Conservation (phyloP, 2,329 filamentous ascomycete genomes). For the Sordariomycetes sp. region DNA sequence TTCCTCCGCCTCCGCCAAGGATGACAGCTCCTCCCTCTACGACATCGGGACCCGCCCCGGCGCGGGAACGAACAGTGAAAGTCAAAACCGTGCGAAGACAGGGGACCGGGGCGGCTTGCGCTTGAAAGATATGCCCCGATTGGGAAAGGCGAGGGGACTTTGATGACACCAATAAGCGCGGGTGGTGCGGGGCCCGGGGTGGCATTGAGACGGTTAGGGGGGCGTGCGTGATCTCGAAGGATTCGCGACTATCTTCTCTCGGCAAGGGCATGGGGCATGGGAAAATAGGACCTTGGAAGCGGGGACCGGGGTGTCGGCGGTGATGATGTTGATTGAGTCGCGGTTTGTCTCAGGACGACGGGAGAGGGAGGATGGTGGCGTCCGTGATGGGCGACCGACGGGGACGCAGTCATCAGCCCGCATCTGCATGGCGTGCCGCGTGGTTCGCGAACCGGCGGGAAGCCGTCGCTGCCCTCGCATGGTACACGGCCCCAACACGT, state of each 20-base stretch:
- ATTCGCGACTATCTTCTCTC: background rate
- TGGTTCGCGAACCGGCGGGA: background rate
- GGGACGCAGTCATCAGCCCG: too few species aligned
- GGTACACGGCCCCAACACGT: background rate
- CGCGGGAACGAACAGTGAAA: too few species aligned
- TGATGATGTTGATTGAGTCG: too few species aligned
- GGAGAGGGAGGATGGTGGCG: too few species aligned
- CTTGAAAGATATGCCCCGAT: background rate
- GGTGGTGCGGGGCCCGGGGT: background rate
- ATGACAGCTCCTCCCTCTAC: background rate
- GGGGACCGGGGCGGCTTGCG: background rate
- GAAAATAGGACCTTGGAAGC: too few species aligned
- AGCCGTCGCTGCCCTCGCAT: background rate
- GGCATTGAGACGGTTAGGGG: background rate
- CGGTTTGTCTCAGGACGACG: too few species aligned
- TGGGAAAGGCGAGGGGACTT: background rate
- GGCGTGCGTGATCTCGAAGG: background rate
- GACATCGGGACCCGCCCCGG: too few species aligned
- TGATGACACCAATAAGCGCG: background rate
- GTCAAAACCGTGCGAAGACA: background rate
- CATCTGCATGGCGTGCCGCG: too few species aligned
- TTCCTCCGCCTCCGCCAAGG: background rate
- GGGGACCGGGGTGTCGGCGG: too few species aligned
- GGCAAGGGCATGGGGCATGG: too few species aligned
- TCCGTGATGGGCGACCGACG: too few species aligned